Percentiles rank a stretch among this genome's conserved stretches.
Conservation (phyloP, 2,329 filamentous ascomycete species). For the Ceratocystis albifundus region DNA sequence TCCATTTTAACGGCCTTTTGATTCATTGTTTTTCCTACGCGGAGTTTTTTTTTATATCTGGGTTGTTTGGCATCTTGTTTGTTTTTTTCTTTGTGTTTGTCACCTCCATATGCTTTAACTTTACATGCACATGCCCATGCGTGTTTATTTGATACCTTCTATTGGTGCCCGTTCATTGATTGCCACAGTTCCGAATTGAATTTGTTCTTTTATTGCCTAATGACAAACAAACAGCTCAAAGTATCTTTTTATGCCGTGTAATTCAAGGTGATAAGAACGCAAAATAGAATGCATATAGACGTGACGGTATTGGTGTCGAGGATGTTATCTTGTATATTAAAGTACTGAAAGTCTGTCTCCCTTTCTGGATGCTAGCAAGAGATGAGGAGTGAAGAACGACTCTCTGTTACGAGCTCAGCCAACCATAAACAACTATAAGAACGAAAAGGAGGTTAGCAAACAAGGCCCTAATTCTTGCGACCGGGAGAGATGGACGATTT, state of each 20-base stretch:
- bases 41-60: background rate
- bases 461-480: too few relatives aligned
- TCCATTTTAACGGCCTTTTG: background rate
- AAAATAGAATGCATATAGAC: too few relatives aligned
- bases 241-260: background rate
- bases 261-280: background rate
- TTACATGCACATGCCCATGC: conserved; percentile 21
- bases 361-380: too few relatives aligned
- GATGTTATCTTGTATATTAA: too few relatives aligned
- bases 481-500: background rate
- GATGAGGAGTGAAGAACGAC: background rate
- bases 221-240: background rate
- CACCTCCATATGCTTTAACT: background rate
- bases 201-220: background rate
- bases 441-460: conserved; percentile 4
- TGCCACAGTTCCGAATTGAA: background rate
- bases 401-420: conserved; percentile 4
- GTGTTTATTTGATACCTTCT: conserved; percentile 4
- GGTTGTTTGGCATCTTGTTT: conserved; percentile 1
- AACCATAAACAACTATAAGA: conserved; percentile 19
- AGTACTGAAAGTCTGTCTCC: too few relatives aligned
- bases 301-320: too few relatives aligned
- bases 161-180: background rate
- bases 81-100: background rate
- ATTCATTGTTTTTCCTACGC: background rate